These are phyloP conservation scores for Talaromyces amestolkiae DNA, from an alignment of 2,329 filamentous ascomycete species.

Conservation along the genomic window DNA sequence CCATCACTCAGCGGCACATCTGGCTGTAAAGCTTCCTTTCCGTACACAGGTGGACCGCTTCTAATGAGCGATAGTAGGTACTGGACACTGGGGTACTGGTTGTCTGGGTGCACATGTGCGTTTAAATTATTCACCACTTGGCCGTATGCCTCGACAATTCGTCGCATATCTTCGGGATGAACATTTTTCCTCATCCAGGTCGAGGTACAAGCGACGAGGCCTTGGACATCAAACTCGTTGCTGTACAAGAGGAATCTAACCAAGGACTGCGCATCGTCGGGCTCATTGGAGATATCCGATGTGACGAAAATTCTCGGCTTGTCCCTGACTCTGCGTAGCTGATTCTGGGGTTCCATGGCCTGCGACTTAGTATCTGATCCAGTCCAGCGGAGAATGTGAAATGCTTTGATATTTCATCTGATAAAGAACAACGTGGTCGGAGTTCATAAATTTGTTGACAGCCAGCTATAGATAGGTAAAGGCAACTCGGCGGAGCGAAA, in stretches of 20 bases:
- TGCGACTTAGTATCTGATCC: not conserved
- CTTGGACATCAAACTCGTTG: not conserved
- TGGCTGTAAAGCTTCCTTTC: not conserved
- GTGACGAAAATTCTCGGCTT: not conserved
- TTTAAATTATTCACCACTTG: not conserved
- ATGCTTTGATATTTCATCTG: too few relatives aligned
- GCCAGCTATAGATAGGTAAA: too few relatives aligned
- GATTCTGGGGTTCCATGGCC: not conserved
- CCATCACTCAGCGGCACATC: not conserved
- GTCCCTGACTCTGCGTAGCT: not conserved
- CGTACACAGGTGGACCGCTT: not conserved
- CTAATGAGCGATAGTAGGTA: not conserved
- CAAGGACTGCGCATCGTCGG: not conserved
- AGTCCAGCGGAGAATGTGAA: not conserved
- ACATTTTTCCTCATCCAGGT: not conserved
- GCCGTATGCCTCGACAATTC: not conserved
- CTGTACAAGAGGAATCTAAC: not conserved
- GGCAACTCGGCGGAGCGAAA: too few relatives aligned
- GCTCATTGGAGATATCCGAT: not conserved
- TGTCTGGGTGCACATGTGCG: not conserved
- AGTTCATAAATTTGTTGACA: too few relatives aligned
- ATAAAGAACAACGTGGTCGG: too few relatives aligned
- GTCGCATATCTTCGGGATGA: not conserved
- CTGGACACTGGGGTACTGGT: not conserved
- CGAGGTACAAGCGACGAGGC: not conserved